Base-by-base conservation (phyloP, 176 grass and related monocot genomes). In the Oryza rufipogon region DNA sequence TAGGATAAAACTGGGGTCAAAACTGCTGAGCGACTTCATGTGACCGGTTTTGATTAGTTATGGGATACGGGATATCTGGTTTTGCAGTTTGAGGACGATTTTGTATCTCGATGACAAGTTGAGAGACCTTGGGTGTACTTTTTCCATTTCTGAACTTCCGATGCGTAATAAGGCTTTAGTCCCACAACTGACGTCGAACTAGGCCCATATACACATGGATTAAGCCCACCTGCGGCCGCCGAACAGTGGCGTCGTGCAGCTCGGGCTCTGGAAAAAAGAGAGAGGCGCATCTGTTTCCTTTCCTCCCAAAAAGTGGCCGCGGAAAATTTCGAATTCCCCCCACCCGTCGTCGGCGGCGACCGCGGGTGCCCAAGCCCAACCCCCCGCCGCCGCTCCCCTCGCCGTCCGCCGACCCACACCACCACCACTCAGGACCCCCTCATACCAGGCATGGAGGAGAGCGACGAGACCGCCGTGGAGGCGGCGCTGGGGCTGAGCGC, bases 401-500 rank as follows among this genome's bases (percentile, higher is more conserved):
- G 4, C 34, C 34, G 30, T 32, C 73, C 34, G 28, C 39, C 54
- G 41, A 26, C 54, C 16, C 54, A n/a, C 61, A 39, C 71, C 44
- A 11, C 32, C 39, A 19, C 41, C 34, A 66, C 13, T 36, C 11
- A n/a, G 39, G 46, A 54, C 11, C 4, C 20, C 1, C n/a, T 10
- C 25, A 70, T 17, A 26, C 25, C 8, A 23, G n/a, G 23, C 7
- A 88, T 87, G 85, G 81, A 80, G 23, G 41, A 23, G 25, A 41
- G 8, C 26, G 74, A 39, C 58, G 89, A 67, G 74, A 44, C 56
- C 52, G 30, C 47, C 32, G 71, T 45, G 5, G 66, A 25, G 32
- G 61, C 74, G 25, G 76, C 85, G 80, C 85, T 88, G 33, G 89
- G 81, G 61, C 11, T 91, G 80, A 75, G 5, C 69, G 75, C 85